Conservation (phyloP, 306 rosid species). For the Dalbergia cochinchinensis region DNA sequence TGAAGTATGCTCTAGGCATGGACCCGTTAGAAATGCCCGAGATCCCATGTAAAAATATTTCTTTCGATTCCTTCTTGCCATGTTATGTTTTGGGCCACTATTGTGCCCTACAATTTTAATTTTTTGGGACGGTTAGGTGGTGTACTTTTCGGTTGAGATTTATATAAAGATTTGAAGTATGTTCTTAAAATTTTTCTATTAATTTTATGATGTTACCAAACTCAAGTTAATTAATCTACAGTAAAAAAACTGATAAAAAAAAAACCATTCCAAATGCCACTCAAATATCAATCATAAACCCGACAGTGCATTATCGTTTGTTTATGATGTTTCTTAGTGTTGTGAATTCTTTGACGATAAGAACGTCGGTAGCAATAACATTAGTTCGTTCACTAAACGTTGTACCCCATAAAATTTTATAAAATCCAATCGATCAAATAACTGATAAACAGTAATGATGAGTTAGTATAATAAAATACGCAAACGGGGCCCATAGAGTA, state of each 20-base stretch:
- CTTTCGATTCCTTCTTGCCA: neutral
- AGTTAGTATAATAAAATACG: too few relatives aligned
- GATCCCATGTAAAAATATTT: too few relatives aligned
- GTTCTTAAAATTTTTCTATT: neutral
- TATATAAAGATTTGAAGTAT: neutral
- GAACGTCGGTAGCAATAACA: too few relatives aligned
- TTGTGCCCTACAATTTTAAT: neutral
- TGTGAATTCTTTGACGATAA: neutral
- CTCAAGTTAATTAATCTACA: neutral
- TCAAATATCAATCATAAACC: constrained; percentile 5
- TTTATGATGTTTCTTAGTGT: too few relatives aligned
- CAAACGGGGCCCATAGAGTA: too few relatives aligned
- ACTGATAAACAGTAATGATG: too few relatives aligned
- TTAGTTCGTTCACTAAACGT: too few relatives aligned
- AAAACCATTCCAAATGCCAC: neutral
- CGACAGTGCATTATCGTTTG: too few relatives aligned
- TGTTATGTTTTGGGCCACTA: neutral
- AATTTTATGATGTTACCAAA: neutral
- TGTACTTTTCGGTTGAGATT: neutral
- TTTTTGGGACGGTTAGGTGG: neutral
- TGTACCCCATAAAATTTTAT: too few relatives aligned
- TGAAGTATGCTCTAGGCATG: too few relatives aligned
- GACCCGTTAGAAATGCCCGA: too few relatives aligned
- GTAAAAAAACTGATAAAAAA: neutral
- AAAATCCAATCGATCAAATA: too few relatives aligned